Evolutionary conservation across 306 rosid species (phyloP).

Genomic region (Begonia masoniana): DNA sequence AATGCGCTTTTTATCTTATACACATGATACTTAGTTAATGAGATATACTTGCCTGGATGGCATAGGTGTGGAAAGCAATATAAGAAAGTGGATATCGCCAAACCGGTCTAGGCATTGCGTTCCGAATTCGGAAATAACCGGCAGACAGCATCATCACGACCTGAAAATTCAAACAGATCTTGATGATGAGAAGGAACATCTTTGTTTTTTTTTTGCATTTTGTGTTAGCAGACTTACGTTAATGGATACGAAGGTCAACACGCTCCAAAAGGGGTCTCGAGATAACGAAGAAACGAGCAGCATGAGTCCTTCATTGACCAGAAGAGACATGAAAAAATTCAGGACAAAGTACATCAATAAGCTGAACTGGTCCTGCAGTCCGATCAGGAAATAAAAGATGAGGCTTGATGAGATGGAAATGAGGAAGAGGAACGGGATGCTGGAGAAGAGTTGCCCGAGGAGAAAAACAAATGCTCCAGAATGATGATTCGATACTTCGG

Average conservation of each 20-base stretch:
- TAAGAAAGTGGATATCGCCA: constrained; percentile 91
- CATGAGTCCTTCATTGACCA: constrained; percentile 90
- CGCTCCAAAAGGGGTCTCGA: constrained; percentile 73
- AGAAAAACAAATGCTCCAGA: constrained; percentile 72
- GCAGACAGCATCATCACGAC: constrained; percentile 95
- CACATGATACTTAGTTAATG: too few species aligned
- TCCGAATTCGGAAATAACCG: constrained; percentile 86
- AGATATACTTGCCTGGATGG: constrained; percentile 67
- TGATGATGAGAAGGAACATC: constrained; percentile 8
- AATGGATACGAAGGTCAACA: constrained; percentile 61
- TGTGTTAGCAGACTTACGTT: constrained; percentile 43
- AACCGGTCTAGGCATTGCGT: constrained; percentile 59
- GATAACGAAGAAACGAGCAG: constrained; percentile 56
- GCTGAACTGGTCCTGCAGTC: constrained; percentile 80
- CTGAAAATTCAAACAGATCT: constrained; percentile 29
- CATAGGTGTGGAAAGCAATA: constrained; percentile 76
- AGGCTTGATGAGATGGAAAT: constrained; percentile 88
- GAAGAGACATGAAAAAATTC: constrained; percentile 75
- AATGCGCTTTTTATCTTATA: too few species aligned
- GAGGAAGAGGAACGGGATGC: constrained; percentile 96
- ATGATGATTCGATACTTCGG: constrained; percentile 84
- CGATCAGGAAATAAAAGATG: constrained; percentile 79
- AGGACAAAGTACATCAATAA: constrained; percentile 97
- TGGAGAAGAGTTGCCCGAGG: constrained; percentile 84
- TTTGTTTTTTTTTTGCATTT: not conserved